Evolutionary conservation across 2,329 filamentous ascomycete genomes (phyloP), one percentile per base, ranked within the genome.

Genomic region (Ophiocordyceps camponoti-rufipedis): DNA sequence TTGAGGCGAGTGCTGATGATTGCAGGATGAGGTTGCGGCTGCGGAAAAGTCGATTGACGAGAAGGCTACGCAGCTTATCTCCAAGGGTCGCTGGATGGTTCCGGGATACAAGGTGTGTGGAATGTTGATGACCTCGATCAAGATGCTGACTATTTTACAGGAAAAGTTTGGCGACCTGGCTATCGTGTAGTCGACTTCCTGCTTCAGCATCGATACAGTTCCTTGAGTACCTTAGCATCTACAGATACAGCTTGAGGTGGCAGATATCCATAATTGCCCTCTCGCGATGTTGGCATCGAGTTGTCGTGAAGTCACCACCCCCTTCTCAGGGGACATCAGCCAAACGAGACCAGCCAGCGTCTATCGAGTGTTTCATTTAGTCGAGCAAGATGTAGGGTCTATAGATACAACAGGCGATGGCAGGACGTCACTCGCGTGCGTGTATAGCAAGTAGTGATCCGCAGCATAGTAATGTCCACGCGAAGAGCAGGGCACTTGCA

Each of bases 121-220:
- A 1, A 16, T 8, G 13, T 23, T 5, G 16, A 5, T 5, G n/a
- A n/a, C 14, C 16, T 14, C 28, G 16, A 11, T 12, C 23, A 7
- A 46, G 7, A 41, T 55, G 49, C 72, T 82, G 64, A 81, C 63
- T 47, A 52, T 49, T 54, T 42, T 59, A 54, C 59, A 96, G 89
- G 91, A 98, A 79, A 94, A 88, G 78, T 98, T 96, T 69, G 91
- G 91, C 73, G 88, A 96, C 66, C 80, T 96, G 58, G 89, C 91
- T 58, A 71, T 94, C 58, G 74, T 96, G 66, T 98, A 94, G 78
- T 76, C 63, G 58, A 58, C 51, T 54, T 51, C 46, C 52, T 48
- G 6, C 16, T 19, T 11, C 53, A 53, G 56, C 56, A 55, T 56
- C 60, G 55, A 52, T 23, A 23, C 23, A 56, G 55, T 70, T 70